Base-by-base conservation (phyloP, 331 rosid species). In the Cydonia oblonga region DNA sequence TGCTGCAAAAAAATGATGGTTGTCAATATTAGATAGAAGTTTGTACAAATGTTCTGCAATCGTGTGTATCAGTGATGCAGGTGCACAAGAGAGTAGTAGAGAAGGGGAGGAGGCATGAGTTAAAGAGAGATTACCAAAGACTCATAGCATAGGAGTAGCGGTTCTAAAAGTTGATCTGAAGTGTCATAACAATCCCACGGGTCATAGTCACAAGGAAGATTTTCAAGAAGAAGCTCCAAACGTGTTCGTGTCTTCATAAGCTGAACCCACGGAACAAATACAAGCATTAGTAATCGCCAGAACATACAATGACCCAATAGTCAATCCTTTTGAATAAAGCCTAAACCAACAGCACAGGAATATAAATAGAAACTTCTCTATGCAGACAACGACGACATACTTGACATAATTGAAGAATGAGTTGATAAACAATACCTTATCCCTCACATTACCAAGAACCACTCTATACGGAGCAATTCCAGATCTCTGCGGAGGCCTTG, bases 171-270 rank as follows among this genome's bases (percentile, higher is more conserved):
- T 81, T 90, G 88, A 74, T 88, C 90, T 53, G 96, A 58, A 38
- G 93, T 78, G 61, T 92, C 96, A 76, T 87, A 92, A 76, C 81
- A 90, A 71, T 84, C 92, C 75, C 66, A 82, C 69, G 88, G 84
- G 69, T 90, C 85, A 58, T 78, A 75, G 32, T 92, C 98, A 71
- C 96, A 90, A 52, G 88, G 82, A 82, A 86, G 91, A 77, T 88
- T 89, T 85, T 92, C 98, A 23, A 92, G 91, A 81, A 90, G 96
- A 77, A 90, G 90, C 81, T 92, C 98, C 84, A 90, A 78, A 67
- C 96, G 80, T 71, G 79, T 89, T 4, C 86, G 89, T 69, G 89
- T 90, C 78, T 69, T 90, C 82, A 87, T 79, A 71, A 92, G 98
- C 98, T 92, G 83, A 77, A 71, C 76, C 40, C 62, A 49, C 49